Evolutionary conservation across 306 rosid genomes (phyloP).

Genomic region (Corylus heterophylla): DNA sequence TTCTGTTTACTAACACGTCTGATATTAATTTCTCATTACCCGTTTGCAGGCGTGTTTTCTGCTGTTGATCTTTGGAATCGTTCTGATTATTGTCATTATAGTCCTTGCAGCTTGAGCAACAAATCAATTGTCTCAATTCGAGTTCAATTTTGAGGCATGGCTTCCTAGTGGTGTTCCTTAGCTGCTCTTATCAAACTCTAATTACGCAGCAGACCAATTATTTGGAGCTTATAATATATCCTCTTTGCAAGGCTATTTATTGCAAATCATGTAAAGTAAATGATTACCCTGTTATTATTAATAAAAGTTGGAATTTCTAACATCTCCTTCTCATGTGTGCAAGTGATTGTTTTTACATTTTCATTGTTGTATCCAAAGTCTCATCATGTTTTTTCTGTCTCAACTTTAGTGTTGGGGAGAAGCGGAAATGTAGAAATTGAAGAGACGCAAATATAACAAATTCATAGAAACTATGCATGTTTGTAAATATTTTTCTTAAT

Average conservation of each 20-base stretch:
- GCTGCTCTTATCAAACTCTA: neutral
- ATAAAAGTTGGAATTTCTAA: too few relatives aligned
- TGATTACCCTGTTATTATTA: neutral
- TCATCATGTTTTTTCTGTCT: too few relatives aligned
- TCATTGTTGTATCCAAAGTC: neutral
- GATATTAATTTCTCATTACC: neutral
- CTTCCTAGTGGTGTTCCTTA: neutral
- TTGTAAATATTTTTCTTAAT: too few relatives aligned
- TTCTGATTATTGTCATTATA: constrained; percentile 78
- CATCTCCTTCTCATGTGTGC: neutral
- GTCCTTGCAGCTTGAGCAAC: constrained; percentile 67
- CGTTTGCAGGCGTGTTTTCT: constrained; percentile 77
- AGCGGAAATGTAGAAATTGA: too few relatives aligned
- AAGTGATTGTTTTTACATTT: neutral
- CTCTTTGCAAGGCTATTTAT: neutral
- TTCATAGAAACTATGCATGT: too few relatives aligned
- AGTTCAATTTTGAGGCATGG: neutral
- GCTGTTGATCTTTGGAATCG: constrained; percentile 83
- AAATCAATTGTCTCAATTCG: neutral
- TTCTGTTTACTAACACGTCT: too few relatives aligned
- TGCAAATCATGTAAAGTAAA: too few relatives aligned
- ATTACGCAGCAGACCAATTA: neutral
- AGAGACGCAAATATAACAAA: too few relatives aligned
- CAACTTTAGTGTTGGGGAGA: constrained; percentile 7
- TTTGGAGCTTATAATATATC: neutral